phyloP scores from a whole-genome alignment of 495 filamentous ascomycete species.

The Elasticomyces elasticus region DNA sequence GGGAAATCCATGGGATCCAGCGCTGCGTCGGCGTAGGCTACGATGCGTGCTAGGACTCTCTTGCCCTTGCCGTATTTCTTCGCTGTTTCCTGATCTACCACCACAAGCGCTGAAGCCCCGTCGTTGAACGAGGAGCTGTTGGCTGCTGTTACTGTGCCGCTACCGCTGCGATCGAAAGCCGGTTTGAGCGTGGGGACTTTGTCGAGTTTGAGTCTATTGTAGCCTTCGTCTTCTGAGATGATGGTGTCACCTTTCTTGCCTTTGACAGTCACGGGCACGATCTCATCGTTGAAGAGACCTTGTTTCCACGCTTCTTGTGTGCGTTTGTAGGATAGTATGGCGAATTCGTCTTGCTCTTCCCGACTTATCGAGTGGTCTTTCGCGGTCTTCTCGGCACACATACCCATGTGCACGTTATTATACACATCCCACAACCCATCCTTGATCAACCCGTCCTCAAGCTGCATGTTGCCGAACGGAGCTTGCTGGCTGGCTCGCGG shows the following conservation, averaged over 20 bases:
- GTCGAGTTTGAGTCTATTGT: constrained; percentile 68
- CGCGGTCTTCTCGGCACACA: constrained; percentile 91
- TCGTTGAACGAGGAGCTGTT: constrained; percentile 91
- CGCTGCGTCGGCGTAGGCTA: constrained; percentile 80
- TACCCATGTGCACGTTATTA: constrained; percentile 93
- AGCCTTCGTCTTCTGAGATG: constrained; percentile 77
- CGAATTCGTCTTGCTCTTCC: constrained; percentile 81
- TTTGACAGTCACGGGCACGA: constrained; percentile 74
- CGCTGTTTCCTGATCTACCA: constrained; percentile 67
- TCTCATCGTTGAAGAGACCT: constrained; percentile 72
- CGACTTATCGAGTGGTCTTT: constrained; percentile 74
- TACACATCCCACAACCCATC: constrained; percentile 97
- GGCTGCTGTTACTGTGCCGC: constrained; percentile 86
- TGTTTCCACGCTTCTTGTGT: constrained; percentile 83
- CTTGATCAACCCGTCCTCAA: constrained; percentile 88
- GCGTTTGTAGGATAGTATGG: constrained; percentile 75
- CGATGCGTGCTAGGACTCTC: constrained; percentile 73
- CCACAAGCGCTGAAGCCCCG: constrained; percentile 81
- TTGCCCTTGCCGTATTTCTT: constrained; percentile 61
- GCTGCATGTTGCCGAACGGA: constrained; percentile 70
- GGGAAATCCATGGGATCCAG: constrained; percentile 94
- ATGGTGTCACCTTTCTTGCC: constrained; percentile 73
- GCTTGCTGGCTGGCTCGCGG: constrained; percentile 65
- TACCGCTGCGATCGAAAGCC: constrained; percentile 73
- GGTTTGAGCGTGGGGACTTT: constrained; percentile 82